Percentiles rank a stretch among this genome's conserved stretches.
Conservation (phyloP, 345 rosid genomes). For the Aethionema arabicum region DNA sequence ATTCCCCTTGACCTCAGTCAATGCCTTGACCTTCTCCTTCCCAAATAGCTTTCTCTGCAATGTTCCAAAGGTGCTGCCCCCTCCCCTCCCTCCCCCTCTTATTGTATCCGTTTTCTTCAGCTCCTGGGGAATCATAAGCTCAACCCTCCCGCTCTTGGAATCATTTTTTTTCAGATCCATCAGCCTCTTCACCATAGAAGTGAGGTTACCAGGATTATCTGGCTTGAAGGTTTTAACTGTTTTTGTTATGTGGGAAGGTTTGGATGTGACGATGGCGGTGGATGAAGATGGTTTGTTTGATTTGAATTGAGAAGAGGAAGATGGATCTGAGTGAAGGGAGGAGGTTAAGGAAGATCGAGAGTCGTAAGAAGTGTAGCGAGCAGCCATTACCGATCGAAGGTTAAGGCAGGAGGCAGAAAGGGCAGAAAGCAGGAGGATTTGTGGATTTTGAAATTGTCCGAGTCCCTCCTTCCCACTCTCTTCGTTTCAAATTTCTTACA, state of each 20-base stretch:
- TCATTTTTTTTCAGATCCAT: slow-evolving; percentile 56
- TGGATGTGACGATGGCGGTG: slow-evolving; percentile 58
- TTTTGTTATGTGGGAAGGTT: slow-evolving; percentile 41
- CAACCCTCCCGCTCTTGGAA: slow-evolving; percentile 42
- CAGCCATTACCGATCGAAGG: slow-evolving; percentile 42
- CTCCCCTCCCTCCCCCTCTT: slow-evolving; percentile 43
- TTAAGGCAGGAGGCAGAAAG: neutral
- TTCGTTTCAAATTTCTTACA: slow-evolving; percentile 26
- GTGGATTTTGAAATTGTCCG: slow-evolving; percentile 26
- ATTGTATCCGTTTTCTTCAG: slow-evolving; percentile 56
- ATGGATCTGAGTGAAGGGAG: slow-evolving; percentile 56
- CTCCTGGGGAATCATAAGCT: slow-evolving; percentile 66
- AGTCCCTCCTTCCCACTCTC: slow-evolving; percentile 12
- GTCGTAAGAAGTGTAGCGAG: slow-evolving; percentile 75
- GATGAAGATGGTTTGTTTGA: slow-evolving; percentile 39
- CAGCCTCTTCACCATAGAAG: slow-evolving; percentile 67
- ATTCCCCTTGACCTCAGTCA: slow-evolving; percentile 70
- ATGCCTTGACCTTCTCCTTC: slow-evolving; percentile 58
- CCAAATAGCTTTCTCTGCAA: slow-evolving; percentile 86
- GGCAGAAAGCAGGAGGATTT: slow-evolving; percentile 7
- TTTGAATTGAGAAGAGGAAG: slow-evolving; percentile 52
- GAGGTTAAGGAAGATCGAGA: slow-evolving; percentile 67
- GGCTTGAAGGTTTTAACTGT: slow-evolving; percentile 16
- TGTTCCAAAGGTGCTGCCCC: slow-evolving; percentile 35
- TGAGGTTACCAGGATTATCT: slow-evolving; percentile 45